Conservation (phyloP, 768 basidiomycete genomes). For the Holtermanniella nyarrowii region DNA sequence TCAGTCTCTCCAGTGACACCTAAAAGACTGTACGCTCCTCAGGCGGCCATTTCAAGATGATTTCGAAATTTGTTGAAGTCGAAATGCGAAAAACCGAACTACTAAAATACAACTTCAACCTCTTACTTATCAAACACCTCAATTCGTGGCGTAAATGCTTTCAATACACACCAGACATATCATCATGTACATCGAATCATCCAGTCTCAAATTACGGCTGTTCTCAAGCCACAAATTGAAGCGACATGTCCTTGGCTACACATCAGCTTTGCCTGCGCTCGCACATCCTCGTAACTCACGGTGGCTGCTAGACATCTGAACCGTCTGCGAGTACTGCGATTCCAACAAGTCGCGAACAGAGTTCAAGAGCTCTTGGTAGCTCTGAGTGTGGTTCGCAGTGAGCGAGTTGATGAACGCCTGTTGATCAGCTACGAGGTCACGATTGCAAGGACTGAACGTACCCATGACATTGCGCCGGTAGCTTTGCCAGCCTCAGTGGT, state of each 20-base stretch:
- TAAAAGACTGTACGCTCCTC: too few species aligned
- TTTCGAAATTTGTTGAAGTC: too few species aligned
- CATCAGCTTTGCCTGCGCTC: too few species aligned
- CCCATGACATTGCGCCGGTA: slow-evolving; percentile 3
- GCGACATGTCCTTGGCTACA: background rate
- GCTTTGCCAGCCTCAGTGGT: background rate
- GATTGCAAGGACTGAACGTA: background rate
- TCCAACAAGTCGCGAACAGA: background rate
- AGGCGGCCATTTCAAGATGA: too few species aligned
- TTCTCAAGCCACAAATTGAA: background rate
- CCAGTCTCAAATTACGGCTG: too few species aligned
- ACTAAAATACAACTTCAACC: too few species aligned
- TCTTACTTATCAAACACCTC: too few species aligned
- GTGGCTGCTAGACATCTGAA: background rate
- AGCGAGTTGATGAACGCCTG: slow-evolving; percentile 4
- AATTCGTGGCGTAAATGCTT: too few species aligned
- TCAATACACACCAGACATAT: too few species aligned
- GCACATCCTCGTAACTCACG: background rate
- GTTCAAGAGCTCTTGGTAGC: slow-evolving; percentile 1
- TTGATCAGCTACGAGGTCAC: background rate
- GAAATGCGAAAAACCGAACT: too few species aligned
- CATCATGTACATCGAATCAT: too few species aligned
- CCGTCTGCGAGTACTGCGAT: background rate
- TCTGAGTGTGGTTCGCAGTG: background rate
- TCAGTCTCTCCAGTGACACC: too few species aligned